Conservation (phyloP, 1,284 basidiomycete species). For the Pseudozyma flocculosa region DNA sequence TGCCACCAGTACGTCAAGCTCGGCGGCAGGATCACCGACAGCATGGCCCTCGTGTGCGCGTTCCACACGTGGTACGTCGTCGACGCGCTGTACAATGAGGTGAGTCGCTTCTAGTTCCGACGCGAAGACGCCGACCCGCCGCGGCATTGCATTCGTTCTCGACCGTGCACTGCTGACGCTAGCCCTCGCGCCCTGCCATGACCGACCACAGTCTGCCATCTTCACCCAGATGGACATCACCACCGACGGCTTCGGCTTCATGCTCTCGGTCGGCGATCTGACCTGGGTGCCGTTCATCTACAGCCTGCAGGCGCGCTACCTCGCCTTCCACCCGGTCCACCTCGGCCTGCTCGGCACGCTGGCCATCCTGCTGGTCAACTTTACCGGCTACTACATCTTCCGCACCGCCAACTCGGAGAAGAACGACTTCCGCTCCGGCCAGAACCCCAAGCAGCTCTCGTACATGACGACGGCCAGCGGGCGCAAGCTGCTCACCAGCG, state of each 20-base stretch:
- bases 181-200: constrained; percentile 17
- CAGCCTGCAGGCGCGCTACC: constrained; percentile 87
- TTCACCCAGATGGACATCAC: constrained; percentile 98
- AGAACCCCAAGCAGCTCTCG: constrained; percentile 86
- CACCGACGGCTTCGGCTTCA: constrained; percentile 97
- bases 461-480: constrained; percentile 83
- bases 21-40: constrained; percentile 75
- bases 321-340: constrained; percentile 81
- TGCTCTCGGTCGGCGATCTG: constrained; percentile 92
- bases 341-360: constrained; percentile 70
- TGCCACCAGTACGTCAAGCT: constrained; percentile 85
- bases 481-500: constrained; percentile 85
- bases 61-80: constrained; percentile 87
- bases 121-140: not conserved
- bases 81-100: constrained; percentile 65
- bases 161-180: not conserved
- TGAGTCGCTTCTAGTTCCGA: constrained; percentile 60
- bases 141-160: not conserved
- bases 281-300: constrained; percentile 95
- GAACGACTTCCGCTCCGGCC: constrained; percentile 89
- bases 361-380: constrained; percentile 70
- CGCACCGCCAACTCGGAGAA: constrained; percentile 86
- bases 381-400: constrained; percentile 88
- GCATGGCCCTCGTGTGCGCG: constrained; percentile 81
- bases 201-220: constrained; percentile 69